Percentiles rank a stretch among this genome's conserved stretches.
Evolutionary conservation across 257 asterid species (phyloP).

Genomic region (Gentiana dahurica): DNA sequence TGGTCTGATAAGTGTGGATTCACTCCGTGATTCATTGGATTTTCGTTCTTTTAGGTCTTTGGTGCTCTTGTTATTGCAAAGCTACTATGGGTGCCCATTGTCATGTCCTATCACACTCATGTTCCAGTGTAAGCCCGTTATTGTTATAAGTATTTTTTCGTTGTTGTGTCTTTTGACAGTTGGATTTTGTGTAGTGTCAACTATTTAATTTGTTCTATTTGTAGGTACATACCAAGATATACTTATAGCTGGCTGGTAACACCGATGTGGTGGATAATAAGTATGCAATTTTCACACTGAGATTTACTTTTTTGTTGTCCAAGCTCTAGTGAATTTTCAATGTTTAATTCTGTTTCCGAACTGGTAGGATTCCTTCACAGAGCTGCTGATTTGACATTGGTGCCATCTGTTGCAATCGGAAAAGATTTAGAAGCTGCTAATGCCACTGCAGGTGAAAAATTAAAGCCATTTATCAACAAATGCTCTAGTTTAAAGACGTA

Average conservation of each 20-base stretch:
- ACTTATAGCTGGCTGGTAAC: conserved; percentile 92
- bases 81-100: conserved; percentile 71
- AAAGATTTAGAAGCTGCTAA: conserved; percentile 78
- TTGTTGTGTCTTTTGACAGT: neutral
- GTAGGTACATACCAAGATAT: conserved; percentile 93
- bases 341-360: neutral
- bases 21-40: neutral
- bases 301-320: neutral
- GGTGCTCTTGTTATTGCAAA: conserved; percentile 91
- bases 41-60: conserved; percentile 46
- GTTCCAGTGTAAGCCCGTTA: conserved; percentile 72
- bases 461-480: neutral
- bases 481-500: too few relatives aligned
- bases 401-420: conserved; percentile 92
- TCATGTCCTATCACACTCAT: conserved; percentile 96
- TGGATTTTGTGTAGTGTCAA: too few relatives aligned
- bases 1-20: neutral
- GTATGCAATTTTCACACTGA: conserved; percentile 31
- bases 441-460: conserved; percentile 62
- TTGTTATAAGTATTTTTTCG: neutral
- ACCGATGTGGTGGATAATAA: conserved; percentile 91
- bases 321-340: neutral
- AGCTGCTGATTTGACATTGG: conserved; percentile 94
- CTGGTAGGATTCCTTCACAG: conserved; percentile 79
- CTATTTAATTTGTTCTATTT: conserved; percentile 4